Evolutionary conservation across 768 basidiomycete species (phyloP).

Genomic region (Amanita polypyramis): DNA sequence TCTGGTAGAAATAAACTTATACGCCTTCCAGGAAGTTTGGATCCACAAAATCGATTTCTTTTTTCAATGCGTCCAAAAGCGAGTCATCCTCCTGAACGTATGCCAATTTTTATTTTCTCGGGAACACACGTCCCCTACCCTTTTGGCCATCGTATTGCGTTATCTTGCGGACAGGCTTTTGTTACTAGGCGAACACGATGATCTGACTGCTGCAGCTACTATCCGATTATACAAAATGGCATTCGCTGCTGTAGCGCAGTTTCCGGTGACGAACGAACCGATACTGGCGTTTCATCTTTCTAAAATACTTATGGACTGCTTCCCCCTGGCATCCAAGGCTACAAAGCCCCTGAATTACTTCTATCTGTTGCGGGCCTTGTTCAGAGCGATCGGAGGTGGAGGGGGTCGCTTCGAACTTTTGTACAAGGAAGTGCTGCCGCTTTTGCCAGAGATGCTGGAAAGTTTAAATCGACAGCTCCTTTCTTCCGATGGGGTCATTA

Average conservation of each 20-base stretch:
- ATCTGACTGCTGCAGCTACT: slow-evolving; percentile 70
- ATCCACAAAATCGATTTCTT: slow-evolving; percentile 87
- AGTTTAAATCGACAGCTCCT: slow-evolving; percentile 84
- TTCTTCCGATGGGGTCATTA: slow-evolving; percentile 68
- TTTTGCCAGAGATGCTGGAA: slow-evolving; percentile 95
- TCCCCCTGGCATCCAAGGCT: slow-evolving; percentile 87
- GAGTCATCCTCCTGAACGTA: slow-evolving; percentile 72
- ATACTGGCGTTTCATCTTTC: slow-evolving; percentile 91
- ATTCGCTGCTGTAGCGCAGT: slow-evolving; percentile 74
- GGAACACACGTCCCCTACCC: slow-evolving; percentile 65
- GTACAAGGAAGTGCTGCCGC: slow-evolving; percentile 92
- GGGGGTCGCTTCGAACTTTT: slow-evolving; percentile 89
- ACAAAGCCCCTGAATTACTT: slow-evolving; percentile 89
- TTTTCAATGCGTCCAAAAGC: slow-evolving; percentile 68
- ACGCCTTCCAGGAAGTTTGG: slow-evolving; percentile 96
- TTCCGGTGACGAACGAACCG: slow-evolving; percentile 71
- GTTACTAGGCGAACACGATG: slow-evolving; percentile 76
- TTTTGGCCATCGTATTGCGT: slow-evolving; percentile 82
- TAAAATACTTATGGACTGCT: slow-evolving; percentile 92
- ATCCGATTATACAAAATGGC: slow-evolving; percentile 94
- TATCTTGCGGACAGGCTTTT: slow-evolving; percentile 79
- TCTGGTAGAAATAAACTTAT: slow-evolving; percentile 74
- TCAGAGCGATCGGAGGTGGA: slow-evolving; percentile 86
- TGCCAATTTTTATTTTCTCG: slow-evolving; percentile 76
- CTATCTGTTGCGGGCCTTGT: slow-evolving; percentile 82